Evolutionary conservation across 75 land plant genomes (phyloP).

Genomic region (Pinus taeda): DNA sequence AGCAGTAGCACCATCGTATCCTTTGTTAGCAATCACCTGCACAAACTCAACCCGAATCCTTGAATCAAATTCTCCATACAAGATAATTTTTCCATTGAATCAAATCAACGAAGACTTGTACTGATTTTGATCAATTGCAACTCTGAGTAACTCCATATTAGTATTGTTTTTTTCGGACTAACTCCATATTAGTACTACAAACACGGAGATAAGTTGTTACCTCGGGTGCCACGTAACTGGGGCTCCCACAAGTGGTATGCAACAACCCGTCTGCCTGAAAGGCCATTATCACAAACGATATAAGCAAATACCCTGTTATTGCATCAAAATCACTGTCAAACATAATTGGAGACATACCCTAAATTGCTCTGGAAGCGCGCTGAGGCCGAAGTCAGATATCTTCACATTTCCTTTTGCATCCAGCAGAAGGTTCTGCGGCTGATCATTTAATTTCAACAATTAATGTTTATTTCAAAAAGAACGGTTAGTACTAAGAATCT

Average conservation of each 20-base stretch:
- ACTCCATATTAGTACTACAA: too few relatives aligned
- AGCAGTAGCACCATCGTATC: constrained; percentile 63
- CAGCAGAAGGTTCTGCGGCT: constrained; percentile 74
- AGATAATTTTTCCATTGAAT: too few relatives aligned
- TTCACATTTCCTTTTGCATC: constrained; percentile 68
- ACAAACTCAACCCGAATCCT: background rate
- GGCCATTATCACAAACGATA: background rate
- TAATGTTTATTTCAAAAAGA: too few relatives aligned
- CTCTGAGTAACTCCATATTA: too few relatives aligned
- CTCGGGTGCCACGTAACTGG: constrained; percentile 89
- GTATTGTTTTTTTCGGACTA: too few relatives aligned
- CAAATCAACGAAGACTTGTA: too few relatives aligned
- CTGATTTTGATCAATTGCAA: background rate
- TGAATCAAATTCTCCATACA: too few relatives aligned
- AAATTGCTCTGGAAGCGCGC: constrained; percentile 68
- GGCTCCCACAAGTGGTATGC: constrained; percentile 92
- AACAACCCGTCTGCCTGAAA: constrained; percentile 71
- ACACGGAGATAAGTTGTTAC: constrained; percentile 2
- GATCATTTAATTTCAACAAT: background rate
- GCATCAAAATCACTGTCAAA: background rate
- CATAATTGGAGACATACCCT: constrained; percentile 33
- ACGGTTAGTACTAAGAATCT: too few relatives aligned
- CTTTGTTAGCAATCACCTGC: constrained; percentile 50
- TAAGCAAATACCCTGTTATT: background rate
- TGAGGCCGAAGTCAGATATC: constrained; percentile 80